A percentile compares a stretch with the other conserved stretches of the same genome.
Conservation (phyloP, 371 early-diverging fungal genomes). For the Apophysomyces variabilis region DNA sequence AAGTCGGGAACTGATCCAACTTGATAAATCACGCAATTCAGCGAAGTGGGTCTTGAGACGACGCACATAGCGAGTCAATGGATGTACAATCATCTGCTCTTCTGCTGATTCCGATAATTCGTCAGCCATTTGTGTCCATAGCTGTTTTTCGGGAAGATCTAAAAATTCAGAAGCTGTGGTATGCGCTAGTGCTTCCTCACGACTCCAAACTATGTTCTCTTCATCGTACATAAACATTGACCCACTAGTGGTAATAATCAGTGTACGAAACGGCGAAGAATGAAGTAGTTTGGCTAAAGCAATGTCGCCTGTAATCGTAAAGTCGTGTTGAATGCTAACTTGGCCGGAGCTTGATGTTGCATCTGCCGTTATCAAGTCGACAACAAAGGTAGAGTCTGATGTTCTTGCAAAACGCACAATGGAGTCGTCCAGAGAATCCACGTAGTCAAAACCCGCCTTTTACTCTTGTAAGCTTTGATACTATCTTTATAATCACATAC, state of each 20-base stretch:
- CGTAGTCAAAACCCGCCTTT: conserved; percentile 23
- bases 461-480: not conserved
- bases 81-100: conserved; percentile 41
- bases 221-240: conserved; percentile 60
- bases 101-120: conserved; percentile 64
- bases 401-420: conserved; percentile 19
- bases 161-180: conserved; percentile 74
- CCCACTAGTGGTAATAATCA: conserved; percentile 58
- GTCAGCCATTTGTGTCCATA: conserved; percentile 78
- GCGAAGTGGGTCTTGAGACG: conserved; percentile 61
- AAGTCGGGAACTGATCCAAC: conserved; percentile 35
- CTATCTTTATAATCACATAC: conserved; percentile 12
- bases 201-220: conserved; percentile 68
- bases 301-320: conserved; percentile 47
- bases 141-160: conserved; percentile 78
- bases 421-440: conserved; percentile 22
- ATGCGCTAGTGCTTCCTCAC: conserved; percentile 84
- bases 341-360: not conserved
- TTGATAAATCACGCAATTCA: conserved; percentile 49
- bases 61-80: conserved; percentile 71
- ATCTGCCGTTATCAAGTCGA: not conserved
- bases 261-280: conserved; percentile 26
- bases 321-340: conserved; percentile 36
- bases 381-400: conserved; percentile 15
- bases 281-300: conserved; percentile 29